Base-by-base conservation (phyloP, 495 filamentous ascomycete species). In the Daldinia loculata region DNA sequence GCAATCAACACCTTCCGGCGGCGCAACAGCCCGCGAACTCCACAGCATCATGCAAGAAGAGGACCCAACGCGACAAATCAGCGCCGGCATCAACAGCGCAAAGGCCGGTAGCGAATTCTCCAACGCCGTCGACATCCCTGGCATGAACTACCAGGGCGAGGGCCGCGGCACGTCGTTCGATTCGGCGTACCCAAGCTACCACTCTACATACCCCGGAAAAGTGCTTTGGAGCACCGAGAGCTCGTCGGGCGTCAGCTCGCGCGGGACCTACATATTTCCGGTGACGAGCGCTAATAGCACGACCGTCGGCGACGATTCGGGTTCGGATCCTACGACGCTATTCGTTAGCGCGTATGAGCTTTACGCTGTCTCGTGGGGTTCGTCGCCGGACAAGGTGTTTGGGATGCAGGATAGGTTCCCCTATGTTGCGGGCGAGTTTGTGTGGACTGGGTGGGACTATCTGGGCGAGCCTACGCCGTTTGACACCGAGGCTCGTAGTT, bases 361-460 rank as follows among this genome's bases (percentile, higher is more conserved):
- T 0, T 84, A 85, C 59, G 71, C 80, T 14, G 22, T 76, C 17
- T 60, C 52, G 32, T 84, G 76, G 78, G 84, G 80, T 1, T 76
- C 80, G 24, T 81, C 78, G 0, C 81, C 82, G 0, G 84, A 86
- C 68, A 84, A 83, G 69, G 82, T 85, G 0, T 86, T 86, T 55
- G 66, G 27, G 2, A 64, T 64, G 70, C 84, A 86, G 55, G 84
- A 85, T 41, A 69, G 72, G 17, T 71, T 80, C 72, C 48, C 76
- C n/a, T 85, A 77, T 51, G 82, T 79, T 0, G 71, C 75, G 11
- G 83, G 84, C 7, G 84, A 84, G 74, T 86, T 83, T 60, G 84
- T 86, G 0, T 86, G 83, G 84, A 81, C 80, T 0, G 84, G 84
- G 0, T 85, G 75, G 72, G 84, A 86, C 59, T 86, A 86, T 56